Conservation (phyloP, 768 basidiomycete genomes). For the Chlorophyllum brunneum region DNA sequence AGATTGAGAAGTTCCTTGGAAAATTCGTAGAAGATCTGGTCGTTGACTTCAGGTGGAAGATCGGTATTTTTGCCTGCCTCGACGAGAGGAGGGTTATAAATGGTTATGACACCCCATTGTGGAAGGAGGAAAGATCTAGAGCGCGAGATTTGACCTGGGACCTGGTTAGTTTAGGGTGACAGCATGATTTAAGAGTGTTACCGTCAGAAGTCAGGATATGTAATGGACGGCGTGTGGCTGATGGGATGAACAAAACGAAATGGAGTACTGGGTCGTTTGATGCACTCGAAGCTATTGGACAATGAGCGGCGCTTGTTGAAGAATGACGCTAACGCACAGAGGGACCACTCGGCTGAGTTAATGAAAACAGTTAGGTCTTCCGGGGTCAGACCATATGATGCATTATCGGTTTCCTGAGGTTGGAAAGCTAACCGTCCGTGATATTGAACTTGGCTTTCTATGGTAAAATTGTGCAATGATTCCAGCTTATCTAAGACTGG, state of each 20-base stretch:
- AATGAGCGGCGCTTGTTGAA: neutral
- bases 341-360: conserved; percentile 93
- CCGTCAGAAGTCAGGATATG: conserved; percentile 56
- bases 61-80: conserved; percentile 24
- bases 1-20: conserved; percentile 69
- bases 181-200: conserved; percentile 18
- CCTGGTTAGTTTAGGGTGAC: conserved; percentile 5
- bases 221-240: conserved; percentile 62
- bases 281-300: conserved; percentile 72
- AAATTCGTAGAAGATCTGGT: conserved; percentile 59
- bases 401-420: conserved; percentile 40
- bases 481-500: conserved; percentile 61
- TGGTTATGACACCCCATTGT: conserved; percentile 89
- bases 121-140: conserved; percentile 82
- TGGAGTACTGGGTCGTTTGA: conserved; percentile 94
- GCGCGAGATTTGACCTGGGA: conserved; percentile 40
- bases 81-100: conserved; percentile 57
- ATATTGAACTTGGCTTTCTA: conserved; percentile 93
- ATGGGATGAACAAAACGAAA: conserved; percentile 88
- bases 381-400: conserved; percentile 56
- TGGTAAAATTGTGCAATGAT: conserved; percentile 81
- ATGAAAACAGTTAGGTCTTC: conserved; percentile 91
- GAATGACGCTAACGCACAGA: conserved; percentile 50
- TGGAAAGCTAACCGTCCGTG: conserved; percentile 87
- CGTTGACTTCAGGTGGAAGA: conserved; percentile 42